A percentile compares a stretch with the other conserved stretches of the same genome.
Evolutionary conservation across 176 grass and related monocot genomes (phyloP).

Genomic region (Avena eriantha): DNA sequence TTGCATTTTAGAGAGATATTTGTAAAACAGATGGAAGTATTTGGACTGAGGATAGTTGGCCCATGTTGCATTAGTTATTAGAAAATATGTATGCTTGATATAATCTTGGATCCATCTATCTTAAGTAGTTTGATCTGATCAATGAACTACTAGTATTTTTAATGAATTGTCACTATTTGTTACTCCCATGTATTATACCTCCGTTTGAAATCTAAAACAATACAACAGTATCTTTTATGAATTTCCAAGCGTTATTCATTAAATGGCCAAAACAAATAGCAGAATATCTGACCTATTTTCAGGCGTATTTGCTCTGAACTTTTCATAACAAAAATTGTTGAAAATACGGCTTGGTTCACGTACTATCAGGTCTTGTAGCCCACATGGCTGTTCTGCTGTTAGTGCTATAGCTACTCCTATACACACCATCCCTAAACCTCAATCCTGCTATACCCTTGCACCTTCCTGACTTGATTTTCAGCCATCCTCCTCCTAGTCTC

Average conservation of each 20-base stretch:
- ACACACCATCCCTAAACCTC: conserved; percentile 27
- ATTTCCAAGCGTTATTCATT: not conserved
- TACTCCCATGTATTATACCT: not conserved
- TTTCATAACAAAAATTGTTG: not conserved
- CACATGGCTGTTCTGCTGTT: not conserved
- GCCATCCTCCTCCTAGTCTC: conserved; percentile 49
- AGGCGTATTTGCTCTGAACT: not conserved
- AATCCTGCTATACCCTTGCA: conserved; percentile 53
- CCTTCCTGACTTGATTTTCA: conserved; percentile 53
- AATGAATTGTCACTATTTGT: not conserved
- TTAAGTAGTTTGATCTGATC: not conserved
- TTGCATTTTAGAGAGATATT: conserved; percentile 6
- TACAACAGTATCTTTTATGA: not conserved
- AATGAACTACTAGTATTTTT: not conserved
- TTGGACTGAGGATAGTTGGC: not conserved
- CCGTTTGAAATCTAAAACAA: conserved; percentile 3
- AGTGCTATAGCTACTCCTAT: not conserved
- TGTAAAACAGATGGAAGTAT: conserved; percentile 9
- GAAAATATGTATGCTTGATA: not conserved
- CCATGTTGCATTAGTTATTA: conserved; percentile 24
- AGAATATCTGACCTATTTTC: conserved; percentile 8
- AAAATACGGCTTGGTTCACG: not conserved
- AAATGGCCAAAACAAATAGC: not conserved
- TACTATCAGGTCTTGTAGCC: not conserved
- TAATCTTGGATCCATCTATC: conserved; percentile 1